Evolutionary conservation across 1,284 basidiomycete species (phyloP).

Genomic region (Neonothopanus nambi): DNA sequence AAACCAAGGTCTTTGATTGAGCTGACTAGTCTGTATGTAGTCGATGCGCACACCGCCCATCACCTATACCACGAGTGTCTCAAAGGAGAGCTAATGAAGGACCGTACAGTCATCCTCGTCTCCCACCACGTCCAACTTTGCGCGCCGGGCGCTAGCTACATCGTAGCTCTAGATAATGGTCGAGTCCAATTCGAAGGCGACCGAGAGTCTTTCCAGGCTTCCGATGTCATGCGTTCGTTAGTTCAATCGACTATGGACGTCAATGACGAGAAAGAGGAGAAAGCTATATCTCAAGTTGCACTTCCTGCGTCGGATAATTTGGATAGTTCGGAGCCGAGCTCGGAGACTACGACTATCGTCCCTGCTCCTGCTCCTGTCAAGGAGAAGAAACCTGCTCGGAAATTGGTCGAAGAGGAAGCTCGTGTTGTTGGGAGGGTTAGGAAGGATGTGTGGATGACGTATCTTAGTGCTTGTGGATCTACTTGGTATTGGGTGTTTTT

Average conservation of each 20-base stretch:
- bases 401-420: slow-evolving; percentile 89
- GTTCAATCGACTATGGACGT: slow-evolving; percentile 62
- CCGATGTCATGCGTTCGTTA: slow-evolving; percentile 66
- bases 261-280: slow-evolving; percentile 44
- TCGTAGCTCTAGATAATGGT: slow-evolving; percentile 87
- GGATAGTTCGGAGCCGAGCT: slow-evolving; percentile 36
- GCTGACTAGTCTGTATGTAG: slow-evolving; percentile 29
- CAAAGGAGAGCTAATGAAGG: slow-evolving; percentile 79
- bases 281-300: slow-evolving; percentile 31
- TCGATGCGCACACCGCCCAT: slow-evolving; percentile 88
- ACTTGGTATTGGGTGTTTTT: slow-evolving; percentile 76
- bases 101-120: slow-evolving; percentile 83
- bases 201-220: slow-evolving; percentile 64
- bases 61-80: slow-evolving; percentile 84
- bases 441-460: slow-evolving; percentile 79
- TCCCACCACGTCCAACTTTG: slow-evolving; percentile 89
- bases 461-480: slow-evolving; percentile 72
- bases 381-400: slow-evolving; percentile 74
- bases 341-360: slow-evolving; percentile 40
- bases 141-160: slow-evolving; percentile 65
- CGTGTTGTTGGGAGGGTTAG: slow-evolving; percentile 84
- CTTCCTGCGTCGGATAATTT: slow-evolving; percentile 25
- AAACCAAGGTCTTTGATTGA: slow-evolving; percentile 6
- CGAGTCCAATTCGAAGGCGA: slow-evolving; percentile 76
- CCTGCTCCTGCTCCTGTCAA: slow-evolving; percentile 40